Evolutionary conservation across 345 rosid species (phyloP).

Genomic region (Schrenkiella parvula): DNA sequence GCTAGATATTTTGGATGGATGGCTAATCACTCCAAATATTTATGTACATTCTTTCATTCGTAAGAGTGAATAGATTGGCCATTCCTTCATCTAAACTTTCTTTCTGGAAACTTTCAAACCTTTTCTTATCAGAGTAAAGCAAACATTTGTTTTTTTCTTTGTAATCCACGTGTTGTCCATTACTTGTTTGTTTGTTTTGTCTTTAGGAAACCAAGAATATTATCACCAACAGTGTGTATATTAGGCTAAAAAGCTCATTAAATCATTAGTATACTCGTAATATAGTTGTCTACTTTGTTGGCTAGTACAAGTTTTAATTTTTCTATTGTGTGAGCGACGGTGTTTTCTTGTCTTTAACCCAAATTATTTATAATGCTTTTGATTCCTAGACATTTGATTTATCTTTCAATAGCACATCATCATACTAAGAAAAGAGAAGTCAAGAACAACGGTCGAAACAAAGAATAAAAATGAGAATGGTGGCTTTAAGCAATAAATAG

Average conservation of each 20-base stretch:
- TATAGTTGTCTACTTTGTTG: background rate
- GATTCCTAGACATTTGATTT: background rate
- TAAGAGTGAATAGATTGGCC: background rate
- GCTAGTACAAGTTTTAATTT: background rate
- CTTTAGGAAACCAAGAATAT: background rate
- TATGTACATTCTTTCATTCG: background rate
- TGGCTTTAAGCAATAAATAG: background rate
- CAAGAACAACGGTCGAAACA: background rate
- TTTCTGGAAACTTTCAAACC: background rate
- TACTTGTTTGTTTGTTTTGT: background rate
- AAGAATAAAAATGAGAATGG: background rate
- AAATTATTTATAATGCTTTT: background rate
- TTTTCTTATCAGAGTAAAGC: background rate
- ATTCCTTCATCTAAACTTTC: background rate
- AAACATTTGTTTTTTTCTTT: background rate
- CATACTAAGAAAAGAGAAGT: no score
- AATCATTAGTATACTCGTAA: background rate
- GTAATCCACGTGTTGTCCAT: background rate
- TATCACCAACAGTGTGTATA: background rate
- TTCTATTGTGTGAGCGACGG: background rate
- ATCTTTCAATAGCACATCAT: background rate
- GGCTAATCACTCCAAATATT: background rate
- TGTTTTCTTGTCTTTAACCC: background rate
- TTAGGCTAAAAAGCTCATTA: background rate
- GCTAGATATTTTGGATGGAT: background rate